Conservation (phyloP, 495 filamentous ascomycete species). For the Penicillium bovifimosum region DNA sequence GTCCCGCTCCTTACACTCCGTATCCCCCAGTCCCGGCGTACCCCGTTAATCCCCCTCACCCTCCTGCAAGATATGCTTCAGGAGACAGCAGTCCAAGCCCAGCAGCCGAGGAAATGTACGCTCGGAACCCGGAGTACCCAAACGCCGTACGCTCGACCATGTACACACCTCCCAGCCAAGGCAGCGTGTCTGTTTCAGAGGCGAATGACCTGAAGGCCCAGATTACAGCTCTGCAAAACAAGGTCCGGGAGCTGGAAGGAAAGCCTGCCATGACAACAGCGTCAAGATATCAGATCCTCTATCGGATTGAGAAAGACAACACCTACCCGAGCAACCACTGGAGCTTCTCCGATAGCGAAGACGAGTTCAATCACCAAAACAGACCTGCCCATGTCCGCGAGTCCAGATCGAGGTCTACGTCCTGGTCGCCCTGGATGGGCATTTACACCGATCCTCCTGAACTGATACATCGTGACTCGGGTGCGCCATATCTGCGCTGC, state of each 20-base stretch:
- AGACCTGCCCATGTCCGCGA: neutral
- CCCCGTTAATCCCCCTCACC: too few species aligned
- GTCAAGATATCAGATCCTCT: slow-evolving; percentile 8
- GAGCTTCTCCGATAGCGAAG: neutral
- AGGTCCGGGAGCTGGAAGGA: slow-evolving; percentile 3
- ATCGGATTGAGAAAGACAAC: slow-evolving; percentile 3
- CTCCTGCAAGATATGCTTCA: neutral
- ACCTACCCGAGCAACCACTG: neutral
- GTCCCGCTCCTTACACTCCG: neutral
- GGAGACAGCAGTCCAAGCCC: neutral
- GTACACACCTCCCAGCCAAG: neutral
- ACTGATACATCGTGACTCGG: neutral
- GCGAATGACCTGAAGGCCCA: slow-evolving; percentile 5
- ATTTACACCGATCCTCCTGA: slow-evolving; percentile 8
- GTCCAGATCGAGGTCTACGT: neutral
- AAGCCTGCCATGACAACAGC: neutral
- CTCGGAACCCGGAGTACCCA: neutral
- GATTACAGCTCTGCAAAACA: slow-evolving; percentile 1
- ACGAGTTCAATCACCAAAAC: neutral
- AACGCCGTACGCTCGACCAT: neutral
- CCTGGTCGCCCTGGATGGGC: slow-evolving; percentile 1
- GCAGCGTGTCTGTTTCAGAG: neutral
- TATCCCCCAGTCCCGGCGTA: neutral
- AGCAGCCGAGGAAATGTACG: neutral
- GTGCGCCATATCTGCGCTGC: slow-evolving; percentile 2